Base-by-base conservation (phyloP, 805 yeast species). In the Saccharomyces eubayanus region DNA sequence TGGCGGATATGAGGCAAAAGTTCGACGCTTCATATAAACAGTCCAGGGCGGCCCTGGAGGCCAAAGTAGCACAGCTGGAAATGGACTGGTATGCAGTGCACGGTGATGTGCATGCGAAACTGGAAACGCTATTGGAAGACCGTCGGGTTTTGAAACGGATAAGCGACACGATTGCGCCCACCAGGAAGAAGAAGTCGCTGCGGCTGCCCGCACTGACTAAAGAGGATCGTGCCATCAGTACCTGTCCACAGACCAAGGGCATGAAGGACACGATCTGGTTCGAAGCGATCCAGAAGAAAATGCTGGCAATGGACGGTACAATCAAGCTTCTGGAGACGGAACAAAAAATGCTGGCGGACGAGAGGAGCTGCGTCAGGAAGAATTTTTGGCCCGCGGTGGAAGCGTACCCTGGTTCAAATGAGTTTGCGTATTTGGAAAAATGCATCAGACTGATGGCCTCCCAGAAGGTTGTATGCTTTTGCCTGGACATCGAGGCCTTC, bases 401-500 rank as follows among this genome's bases (percentile, higher is more conserved):
- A 50, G 57, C 62, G 16, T 29, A 47, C n/a, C 68, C 70, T 1
- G 59, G 59, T 4, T 53, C 58, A 2, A 24, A 56, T 11, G 57
- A 57, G 47, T 60, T 62, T 41, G 59, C 56, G 8, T 63, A 66
- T 51, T 51, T 66, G 14, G 36, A 52, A 48, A 60, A 61, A 29
- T 55, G 61, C 28, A 57, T 67, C 20, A 52, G 59, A 40, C 45
- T 59, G 29, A 55, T 67, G 51, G 59, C 61, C 31, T 36, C 61
- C 2, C 61, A 58, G 46, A 57, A 55, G 30, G 62, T 70, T 6
- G 68, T 72, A 2, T 67, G 77, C n/a, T 69, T 81, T 50, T 71
- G 78, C 12, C 65, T 82, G 47, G 87, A 82, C 63, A 69, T 80
- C 1, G 87, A 82, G 62, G 85, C 85, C 0, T 80, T 66, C 69